These are phyloP conservation scores for Raffaelea deltoideospora DNA, from an alignment of 2,329 filamentous ascomycete species.

Conservation along the genomic window DNA sequence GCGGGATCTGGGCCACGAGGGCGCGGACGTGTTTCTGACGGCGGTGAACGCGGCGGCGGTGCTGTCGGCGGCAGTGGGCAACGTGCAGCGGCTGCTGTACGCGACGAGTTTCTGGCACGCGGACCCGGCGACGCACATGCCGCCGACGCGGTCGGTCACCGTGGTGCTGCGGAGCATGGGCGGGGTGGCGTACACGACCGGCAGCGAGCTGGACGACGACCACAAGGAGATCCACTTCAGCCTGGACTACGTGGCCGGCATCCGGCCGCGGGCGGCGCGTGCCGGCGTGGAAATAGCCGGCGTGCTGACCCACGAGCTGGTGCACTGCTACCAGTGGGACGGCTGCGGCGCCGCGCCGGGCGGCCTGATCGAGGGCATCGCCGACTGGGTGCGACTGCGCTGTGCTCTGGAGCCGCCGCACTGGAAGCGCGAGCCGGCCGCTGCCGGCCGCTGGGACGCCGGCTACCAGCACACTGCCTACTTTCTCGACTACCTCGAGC, in stretches of 20 bases:
- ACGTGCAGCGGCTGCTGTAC: conserved; percentile 64
- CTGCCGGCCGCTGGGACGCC: conserved; percentile 55
- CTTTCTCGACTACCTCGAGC: conserved; percentile 77
- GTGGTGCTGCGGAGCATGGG: conserved; percentile 63
- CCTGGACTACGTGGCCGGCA: conserved; percentile 51
- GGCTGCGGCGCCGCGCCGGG: conserved; percentile 46
- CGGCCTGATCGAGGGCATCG: conserved; percentile 79
- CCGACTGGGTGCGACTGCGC: conserved; percentile 78
- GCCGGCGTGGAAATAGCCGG: conserved; percentile 54
- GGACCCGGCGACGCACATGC: conserved; percentile 25
- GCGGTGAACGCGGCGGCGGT: conserved; percentile 47
- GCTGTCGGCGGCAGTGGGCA: conserved; percentile 45
- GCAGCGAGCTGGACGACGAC: conserved; percentile 61
- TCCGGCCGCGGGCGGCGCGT: conserved; percentile 23
- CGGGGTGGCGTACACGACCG: conserved; percentile 82
- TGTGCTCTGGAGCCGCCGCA: conserved; percentile 63
- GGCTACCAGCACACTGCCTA: conserved; percentile 88
- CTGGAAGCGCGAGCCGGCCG: conserved; percentile 47
- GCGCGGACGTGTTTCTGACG: conserved; percentile 50
- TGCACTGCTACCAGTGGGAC: conserved; percentile 86
- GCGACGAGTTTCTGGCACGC: conserved; percentile 23
- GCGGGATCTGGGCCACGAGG: conserved; percentile 42
- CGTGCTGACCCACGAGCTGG: conserved; percentile 81
- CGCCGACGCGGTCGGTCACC: conserved; percentile 71
- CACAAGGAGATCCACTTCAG: conserved; percentile 92